Base-by-base conservation (phyloP, 2,329 filamentous ascomycete genomes). In the Xylariaceae sp. region DNA sequence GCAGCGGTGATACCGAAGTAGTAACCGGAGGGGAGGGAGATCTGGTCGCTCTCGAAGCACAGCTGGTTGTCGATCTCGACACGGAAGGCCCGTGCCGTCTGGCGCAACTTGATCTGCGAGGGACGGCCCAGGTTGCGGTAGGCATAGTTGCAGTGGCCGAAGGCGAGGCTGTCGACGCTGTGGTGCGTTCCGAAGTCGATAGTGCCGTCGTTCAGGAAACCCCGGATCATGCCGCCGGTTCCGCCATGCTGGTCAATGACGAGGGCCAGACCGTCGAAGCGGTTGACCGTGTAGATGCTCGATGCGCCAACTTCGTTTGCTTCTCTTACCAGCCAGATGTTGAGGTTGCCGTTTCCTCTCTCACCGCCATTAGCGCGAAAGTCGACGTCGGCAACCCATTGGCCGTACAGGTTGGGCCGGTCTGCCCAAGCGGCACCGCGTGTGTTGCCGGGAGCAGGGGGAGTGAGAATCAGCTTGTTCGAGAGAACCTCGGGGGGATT, bases 71-170 rank as follows among this genome's bases (percentile, higher is more conserved):
- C 94, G 37, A 97, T 80, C 55, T 87, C 83, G 59, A 99, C 92
- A 66, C 85, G 83, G 71, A 99, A 88, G 56, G 78, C 79, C 49
- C 79, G 79, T 49, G 79, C 74, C 15, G 82, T 83, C 70, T 90
- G 89, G 59, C 76, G 77, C 70, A 99, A 73, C 73, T 88, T 89
- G 70, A 99, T 76, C 69, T 89, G 85, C 51, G 90, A 92, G 13
- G 92, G 88, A 4, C 89, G 84, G 15, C 94, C 94, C 18, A 95
- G 82, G 75, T 99, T 99, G 67, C 94, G 89, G 79, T 97, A 99
- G 51, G 85, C 75, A 73, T 94, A 94, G 69, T 88, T 84, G 79
- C 94, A 99, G 76, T 96, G 91, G 11, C 92, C 94, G 73, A 99
- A 99, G 13, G 93, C 89, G 55, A 97, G 81, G 67, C 84, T 86